Evolutionary conservation across 306 rosid species (phyloP).

Genomic region (Ziziphus jujuba): DNA sequence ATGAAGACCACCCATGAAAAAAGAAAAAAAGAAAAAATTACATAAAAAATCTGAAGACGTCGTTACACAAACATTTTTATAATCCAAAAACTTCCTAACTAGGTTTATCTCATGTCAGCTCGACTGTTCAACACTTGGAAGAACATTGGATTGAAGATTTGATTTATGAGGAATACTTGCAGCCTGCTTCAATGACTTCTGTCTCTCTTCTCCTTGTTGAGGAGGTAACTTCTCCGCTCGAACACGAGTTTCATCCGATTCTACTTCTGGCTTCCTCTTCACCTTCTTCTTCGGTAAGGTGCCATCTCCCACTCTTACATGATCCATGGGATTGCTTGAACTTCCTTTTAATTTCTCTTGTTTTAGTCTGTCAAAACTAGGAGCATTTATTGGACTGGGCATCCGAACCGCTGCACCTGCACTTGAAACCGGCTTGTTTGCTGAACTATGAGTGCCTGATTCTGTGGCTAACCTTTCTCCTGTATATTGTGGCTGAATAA

Average conservation of each 20-base stretch:
- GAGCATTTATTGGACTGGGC: slow-evolving; percentile 54
- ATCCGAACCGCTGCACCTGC: slow-evolving; percentile 40
- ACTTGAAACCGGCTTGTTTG: slow-evolving; percentile 46
- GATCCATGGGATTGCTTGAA: slow-evolving; percentile 58
- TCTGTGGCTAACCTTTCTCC: slow-evolving; percentile 62
- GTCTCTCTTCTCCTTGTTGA: slow-evolving; percentile 70
- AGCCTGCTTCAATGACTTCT: slow-evolving; percentile 60
- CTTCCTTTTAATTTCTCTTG: slow-evolving; percentile 72
- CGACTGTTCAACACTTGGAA: slow-evolving; percentile 76
- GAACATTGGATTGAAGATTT: slow-evolving; percentile 55
- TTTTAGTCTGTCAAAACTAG: slow-evolving; percentile 42
- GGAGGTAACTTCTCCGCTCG: slow-evolving; percentile 56
- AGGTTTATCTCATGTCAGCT: slow-evolving; percentile 58
- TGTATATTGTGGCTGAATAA: slow-evolving; percentile 47
- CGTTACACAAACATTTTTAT: slow-evolving; percentile 35
- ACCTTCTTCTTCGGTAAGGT: slow-evolving; percentile 63
- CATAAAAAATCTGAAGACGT: slow-evolving; percentile 6
- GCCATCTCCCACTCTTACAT: slow-evolving; percentile 56
- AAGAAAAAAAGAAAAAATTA: slow-evolving; percentile 11
- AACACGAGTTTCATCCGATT: slow-evolving; percentile 53
- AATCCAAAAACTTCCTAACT: slow-evolving; percentile 33
- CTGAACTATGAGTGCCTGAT: slow-evolving; percentile 50
- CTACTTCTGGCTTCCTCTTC: slow-evolving; percentile 76
- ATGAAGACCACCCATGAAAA: slow-evolving; percentile 36
- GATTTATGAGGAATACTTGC: slow-evolving; percentile 53